phyloP scores from a whole-genome alignment of 257 asterid species.

The Solanum sejunctum region DNA sequence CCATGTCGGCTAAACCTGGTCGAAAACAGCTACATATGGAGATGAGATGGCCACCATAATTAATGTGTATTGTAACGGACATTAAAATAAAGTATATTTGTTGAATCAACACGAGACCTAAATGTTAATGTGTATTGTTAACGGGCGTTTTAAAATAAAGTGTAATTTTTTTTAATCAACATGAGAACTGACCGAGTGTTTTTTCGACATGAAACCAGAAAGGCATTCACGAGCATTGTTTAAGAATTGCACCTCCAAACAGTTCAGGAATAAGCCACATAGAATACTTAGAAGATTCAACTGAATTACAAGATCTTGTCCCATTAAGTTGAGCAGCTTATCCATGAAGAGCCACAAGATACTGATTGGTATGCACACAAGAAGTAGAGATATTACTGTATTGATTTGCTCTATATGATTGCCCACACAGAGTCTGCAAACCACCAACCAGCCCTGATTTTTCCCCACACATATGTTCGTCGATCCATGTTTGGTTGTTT shows the following conservation, averaged over 20 bases:
- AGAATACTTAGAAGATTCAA: slow-evolving; percentile 27
- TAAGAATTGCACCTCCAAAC: slow-evolving; percentile 33
- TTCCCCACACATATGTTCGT: too few species aligned
- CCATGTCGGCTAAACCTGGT: too few species aligned
- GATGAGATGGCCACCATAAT: too few species aligned
- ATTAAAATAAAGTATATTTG: too few species aligned
- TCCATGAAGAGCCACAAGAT: slow-evolving; percentile 36
- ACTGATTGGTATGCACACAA: slow-evolving; percentile 34
- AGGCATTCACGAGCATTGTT: slow-evolving; percentile 33
- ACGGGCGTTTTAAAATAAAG: too few species aligned
- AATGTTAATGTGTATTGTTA: too few species aligned
- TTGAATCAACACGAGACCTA: too few species aligned
- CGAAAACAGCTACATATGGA: too few species aligned
- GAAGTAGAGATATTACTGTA: slow-evolving; percentile 26
- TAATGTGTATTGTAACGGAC: too few species aligned
- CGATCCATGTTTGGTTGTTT: too few species aligned
- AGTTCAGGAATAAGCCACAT: slow-evolving; percentile 34
- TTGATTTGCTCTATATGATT: slow-evolving; percentile 51
- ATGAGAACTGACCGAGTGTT: too few species aligned
- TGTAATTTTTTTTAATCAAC: too few species aligned
- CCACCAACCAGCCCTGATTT: slow-evolving; percentile 54
- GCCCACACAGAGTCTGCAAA: slow-evolving; percentile 56
- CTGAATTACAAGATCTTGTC: slow-evolving; percentile 41
- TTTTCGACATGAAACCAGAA: slow-evolving; percentile 11
- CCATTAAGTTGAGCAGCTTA: slow-evolving; percentile 22